These are phyloP conservation scores for Mucor saturninus DNA, from an alignment of 371 early-diverging fungal genomes.

Conservation along the genomic window DNA sequence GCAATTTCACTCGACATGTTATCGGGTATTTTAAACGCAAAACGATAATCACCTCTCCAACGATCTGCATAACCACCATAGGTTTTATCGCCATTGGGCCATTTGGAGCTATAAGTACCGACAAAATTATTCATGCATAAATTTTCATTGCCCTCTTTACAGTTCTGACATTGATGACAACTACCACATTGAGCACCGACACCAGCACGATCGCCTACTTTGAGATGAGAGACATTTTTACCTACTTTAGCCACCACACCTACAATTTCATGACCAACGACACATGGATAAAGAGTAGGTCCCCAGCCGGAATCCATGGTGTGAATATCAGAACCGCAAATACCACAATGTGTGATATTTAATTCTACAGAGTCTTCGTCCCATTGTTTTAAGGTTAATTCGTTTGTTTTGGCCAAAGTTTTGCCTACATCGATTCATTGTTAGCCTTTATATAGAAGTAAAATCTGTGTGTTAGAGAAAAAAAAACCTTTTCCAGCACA, in stretches of 20 bases:
- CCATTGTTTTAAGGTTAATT: constrained; percentile 41
- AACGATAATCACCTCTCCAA: constrained; percentile 62
- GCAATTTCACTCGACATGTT: constrained; percentile 56
- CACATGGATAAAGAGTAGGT: constrained; percentile 51
- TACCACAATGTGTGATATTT: constrained; percentile 55
- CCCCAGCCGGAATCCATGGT: constrained; percentile 67
- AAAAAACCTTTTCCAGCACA: constrained; percentile 18
- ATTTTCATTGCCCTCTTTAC: constrained; percentile 33
- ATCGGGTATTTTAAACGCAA: constrained; percentile 67
- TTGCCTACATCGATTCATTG: constrained; percentile 4
- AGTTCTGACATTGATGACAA: constrained; percentile 39
- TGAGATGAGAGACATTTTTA: constrained; percentile 42
- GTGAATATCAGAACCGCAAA: constrained; percentile 56
- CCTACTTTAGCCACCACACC: constrained; percentile 58
- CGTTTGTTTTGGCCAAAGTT: constrained; percentile 16
- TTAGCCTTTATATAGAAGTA: too few species aligned
- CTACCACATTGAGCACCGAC: constrained; percentile 61
- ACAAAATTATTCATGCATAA: constrained; percentile 48
- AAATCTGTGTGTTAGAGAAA: neutral
- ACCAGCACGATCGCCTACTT: constrained; percentile 74
- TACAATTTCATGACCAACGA: constrained; percentile 70
- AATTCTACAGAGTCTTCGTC: constrained; percentile 55
- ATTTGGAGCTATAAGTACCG: constrained; percentile 63
- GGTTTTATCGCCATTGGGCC: constrained; percentile 57
- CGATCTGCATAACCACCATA: constrained; percentile 75